A percentile compares a stretch with the other conserved stretches of the same genome.
These are phyloP conservation scores for Moringa oleifera DNA, from an alignment of 345 rosid species.

Conservation along the genomic window DNA sequence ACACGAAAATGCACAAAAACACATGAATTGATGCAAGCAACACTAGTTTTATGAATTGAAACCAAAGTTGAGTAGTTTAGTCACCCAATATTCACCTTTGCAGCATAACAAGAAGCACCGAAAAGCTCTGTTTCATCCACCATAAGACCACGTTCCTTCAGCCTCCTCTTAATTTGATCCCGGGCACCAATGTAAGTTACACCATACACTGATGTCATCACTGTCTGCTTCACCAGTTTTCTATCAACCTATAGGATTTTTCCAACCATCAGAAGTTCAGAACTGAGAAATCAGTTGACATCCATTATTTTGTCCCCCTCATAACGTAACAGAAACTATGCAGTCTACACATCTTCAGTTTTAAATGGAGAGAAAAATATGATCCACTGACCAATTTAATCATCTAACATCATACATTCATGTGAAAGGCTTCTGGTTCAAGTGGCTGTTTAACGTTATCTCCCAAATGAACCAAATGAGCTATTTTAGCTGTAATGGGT, in stretches of 20 bases:
- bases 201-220: constrained; percentile 99
- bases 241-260: constrained; percentile 70
- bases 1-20: neutral
- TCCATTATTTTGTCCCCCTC: neutral
- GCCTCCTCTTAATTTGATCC: constrained; percentile 87
- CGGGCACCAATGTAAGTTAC: constrained; percentile 94
- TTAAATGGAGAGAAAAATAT: too few relatives aligned
- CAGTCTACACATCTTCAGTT: neutral
- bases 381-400: too few relatives aligned
- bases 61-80: neutral
- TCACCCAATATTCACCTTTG: constrained; percentile 54
- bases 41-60: neutral
- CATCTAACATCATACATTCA: neutral
- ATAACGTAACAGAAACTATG: neutral
- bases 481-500: too few relatives aligned
- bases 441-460: neutral
- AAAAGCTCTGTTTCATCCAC: constrained; percentile 53
- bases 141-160: constrained; percentile 76
- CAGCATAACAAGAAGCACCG: constrained; percentile 88
- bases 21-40: neutral
- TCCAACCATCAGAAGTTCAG: constrained; percentile 26
- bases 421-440: neutral
- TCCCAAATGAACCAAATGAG: too few relatives aligned
- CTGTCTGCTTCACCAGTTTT: constrained; percentile 98
- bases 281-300: constrained; percentile 1